Percentiles rank a stretch among this genome's conserved stretches.
Conservation (phyloP, 352 stramenopile species). For the Aphanomyces cochlioides region DNA sequence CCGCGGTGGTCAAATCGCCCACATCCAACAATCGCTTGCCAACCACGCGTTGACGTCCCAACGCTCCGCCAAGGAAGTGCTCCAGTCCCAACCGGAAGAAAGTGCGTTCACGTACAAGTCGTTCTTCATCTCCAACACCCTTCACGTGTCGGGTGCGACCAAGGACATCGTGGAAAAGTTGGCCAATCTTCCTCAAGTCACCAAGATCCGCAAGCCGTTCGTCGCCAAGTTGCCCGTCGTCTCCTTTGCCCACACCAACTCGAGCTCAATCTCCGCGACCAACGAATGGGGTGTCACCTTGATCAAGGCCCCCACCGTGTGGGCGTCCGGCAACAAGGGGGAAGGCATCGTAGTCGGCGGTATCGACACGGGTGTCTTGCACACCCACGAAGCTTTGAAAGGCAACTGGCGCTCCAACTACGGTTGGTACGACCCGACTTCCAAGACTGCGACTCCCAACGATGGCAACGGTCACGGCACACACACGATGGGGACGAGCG, state of each 20-base stretch:
- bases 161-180: conserved; percentile 23
- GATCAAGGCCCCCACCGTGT: conserved; percentile 41
- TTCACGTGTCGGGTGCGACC: conserved; percentile 7
- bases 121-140: neutral
- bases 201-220: neutral
- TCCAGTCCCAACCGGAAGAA: too few species aligned
- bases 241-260: neutral
- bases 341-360: conserved; percentile 51
- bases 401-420: conserved; percentile 46
- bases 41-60: conserved; percentile 4
- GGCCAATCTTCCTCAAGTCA: neutral
- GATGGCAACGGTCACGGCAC: conserved; percentile 56
- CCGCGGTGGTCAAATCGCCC: neutral
- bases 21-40: neutral
- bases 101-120: too few species aligned
- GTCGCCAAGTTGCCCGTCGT: conserved; percentile 9
- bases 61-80: neutral
- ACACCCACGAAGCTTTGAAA: conserved; percentile 45
- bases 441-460: conserved; percentile 37
- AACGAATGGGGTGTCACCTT: conserved; percentile 38
- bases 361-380: conserved; percentile 39
- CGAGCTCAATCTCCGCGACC: too few species aligned
- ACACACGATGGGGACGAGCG: conserved; percentile 43
- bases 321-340: conserved; percentile 47
- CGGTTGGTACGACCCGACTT: conserved; percentile 60